Percentiles rank a stretch among this genome's conserved stretches.
Evolutionary conservation across 139 green algal species (phyloP).

Genomic region (Picochlorum sp.): DNA sequence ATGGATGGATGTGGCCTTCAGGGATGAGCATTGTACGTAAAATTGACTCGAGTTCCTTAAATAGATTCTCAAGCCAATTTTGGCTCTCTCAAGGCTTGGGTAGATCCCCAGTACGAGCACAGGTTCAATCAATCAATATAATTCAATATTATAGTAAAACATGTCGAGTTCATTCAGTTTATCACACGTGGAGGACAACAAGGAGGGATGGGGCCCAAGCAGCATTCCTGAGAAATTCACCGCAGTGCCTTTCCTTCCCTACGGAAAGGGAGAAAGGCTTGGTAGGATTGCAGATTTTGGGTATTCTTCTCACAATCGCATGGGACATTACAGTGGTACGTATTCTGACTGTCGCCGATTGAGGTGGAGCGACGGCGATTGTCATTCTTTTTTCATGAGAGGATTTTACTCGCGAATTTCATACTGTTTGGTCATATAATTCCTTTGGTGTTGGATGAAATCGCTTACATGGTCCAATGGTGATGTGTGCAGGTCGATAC

Average conservation of each 20-base stretch:
- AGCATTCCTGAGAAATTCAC: slow-evolving; percentile 73
- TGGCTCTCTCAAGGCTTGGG: no score
- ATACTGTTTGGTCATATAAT: not conserved
- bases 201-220: slow-evolving; percentile 79
- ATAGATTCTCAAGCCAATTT: no score
- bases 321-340: slow-evolving; percentile 11
- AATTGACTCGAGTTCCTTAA: no score
- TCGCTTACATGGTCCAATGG: not conserved
- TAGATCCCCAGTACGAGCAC: no score
- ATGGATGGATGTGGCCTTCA: no score
- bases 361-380: not conserved
- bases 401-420: slow-evolving; percentile 9
- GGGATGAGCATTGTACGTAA: no score
- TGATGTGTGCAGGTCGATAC: slow-evolving; percentile 23
- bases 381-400: not conserved
- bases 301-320: not conserved
- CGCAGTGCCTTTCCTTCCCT: slow-evolving; percentile 92
- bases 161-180: no score
- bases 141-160: no score
- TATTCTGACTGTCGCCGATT: not conserved
- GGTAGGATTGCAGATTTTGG: slow-evolving; percentile 59
- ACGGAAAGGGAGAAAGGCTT: slow-evolving; percentile 84
- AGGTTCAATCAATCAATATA: no score
- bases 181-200: slow-evolving; percentile 72
- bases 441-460: not conserved